Conservation (phyloP, 2,329 filamentous ascomycete species). For the Pestalotiopsis sp. region DNA sequence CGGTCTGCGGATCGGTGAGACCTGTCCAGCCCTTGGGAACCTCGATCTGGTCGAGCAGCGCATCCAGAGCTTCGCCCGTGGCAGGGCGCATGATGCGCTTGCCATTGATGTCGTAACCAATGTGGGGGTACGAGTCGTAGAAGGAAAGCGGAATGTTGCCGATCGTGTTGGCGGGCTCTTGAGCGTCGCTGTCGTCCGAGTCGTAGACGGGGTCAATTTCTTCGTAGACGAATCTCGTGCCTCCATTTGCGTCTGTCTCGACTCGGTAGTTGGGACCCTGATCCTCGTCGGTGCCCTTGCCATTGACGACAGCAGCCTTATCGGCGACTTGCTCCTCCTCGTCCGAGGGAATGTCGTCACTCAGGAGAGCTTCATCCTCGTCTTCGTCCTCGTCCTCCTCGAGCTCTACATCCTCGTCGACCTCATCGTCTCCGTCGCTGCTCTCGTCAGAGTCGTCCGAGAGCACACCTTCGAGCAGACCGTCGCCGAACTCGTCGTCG, state of each 20-base stretch:
- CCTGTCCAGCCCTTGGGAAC: constrained; percentile 97
- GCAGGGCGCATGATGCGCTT: constrained; percentile 97
- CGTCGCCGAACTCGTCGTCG: constrained; percentile 63
- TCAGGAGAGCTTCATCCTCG: constrained; percentile 44
- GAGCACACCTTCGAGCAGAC: constrained; percentile 58
- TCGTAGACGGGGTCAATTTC: constrained; percentile 96
- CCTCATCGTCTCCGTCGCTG: constrained; percentile 53
- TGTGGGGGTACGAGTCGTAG: constrained; percentile 80
- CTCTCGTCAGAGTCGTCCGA: constrained; percentile 61
- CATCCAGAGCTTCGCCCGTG: constrained; percentile 90
- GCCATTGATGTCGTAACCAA: constrained; percentile 98
- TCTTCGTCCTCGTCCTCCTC: constrained; percentile 42
- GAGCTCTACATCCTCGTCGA: constrained; percentile 20
- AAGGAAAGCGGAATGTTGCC: constrained; percentile 92
- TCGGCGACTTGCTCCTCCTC: constrained; percentile 40
- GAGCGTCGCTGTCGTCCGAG: constrained; percentile 88
- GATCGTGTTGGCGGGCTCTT: constrained; percentile 84
- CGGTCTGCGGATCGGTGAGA: constrained; percentile 89
- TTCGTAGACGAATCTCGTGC: constrained; percentile 86
- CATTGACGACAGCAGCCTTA: constrained; percentile 20
- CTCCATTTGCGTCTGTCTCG: constrained; percentile 85
- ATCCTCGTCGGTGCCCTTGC: constrained; percentile 40
- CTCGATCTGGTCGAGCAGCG: constrained; percentile 93
- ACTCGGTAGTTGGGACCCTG: constrained; percentile 55
- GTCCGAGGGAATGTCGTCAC: constrained; percentile 52